phyloP scores from a whole-genome alignment of 331 rosid species.

The Malus hybrid region DNA sequence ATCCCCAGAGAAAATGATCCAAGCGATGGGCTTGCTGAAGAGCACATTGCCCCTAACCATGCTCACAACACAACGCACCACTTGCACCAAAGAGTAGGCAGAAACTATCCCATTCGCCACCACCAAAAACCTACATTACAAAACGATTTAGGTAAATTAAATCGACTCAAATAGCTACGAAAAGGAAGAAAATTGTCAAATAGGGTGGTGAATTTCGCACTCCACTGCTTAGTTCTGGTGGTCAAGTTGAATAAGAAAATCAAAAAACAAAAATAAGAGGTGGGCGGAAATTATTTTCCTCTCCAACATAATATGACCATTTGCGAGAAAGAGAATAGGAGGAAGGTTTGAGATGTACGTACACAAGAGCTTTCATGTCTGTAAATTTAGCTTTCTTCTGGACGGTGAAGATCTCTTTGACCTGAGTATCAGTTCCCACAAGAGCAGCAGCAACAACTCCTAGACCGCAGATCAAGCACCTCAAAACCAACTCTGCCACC shows the following conservation, averaged over 20 bases:
- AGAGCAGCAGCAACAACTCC: constrained; percentile 70
- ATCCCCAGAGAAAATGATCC: constrained; percentile 76
- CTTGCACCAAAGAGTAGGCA: constrained; percentile 65
- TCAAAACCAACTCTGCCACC: constrained; percentile 61
- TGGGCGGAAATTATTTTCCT: not conserved
- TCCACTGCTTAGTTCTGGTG: not conserved
- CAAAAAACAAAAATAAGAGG: not conserved
- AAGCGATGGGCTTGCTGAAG: constrained; percentile 77
- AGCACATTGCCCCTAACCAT: constrained; percentile 56
- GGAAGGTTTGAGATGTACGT: constrained; percentile 32
- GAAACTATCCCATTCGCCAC: constrained; percentile 56
- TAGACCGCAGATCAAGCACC: constrained; percentile 51
- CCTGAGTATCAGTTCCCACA: constrained; percentile 76
- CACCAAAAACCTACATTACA: constrained; percentile 50
- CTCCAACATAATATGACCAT: not conserved
- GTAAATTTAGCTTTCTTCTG: constrained; percentile 62
- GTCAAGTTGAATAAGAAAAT: not conserved
- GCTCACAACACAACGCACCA: constrained; percentile 46
- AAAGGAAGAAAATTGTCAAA: not conserved
- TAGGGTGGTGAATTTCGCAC: not conserved
- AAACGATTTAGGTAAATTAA: not conserved
- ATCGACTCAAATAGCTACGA: not conserved
- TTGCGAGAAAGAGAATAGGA: not conserved
- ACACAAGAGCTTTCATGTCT: constrained; percentile 88
- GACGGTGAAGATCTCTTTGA: constrained; percentile 51